phyloP scores from a whole-genome alignment of 306 rosid species.

The Medicago lupulina region DNA sequence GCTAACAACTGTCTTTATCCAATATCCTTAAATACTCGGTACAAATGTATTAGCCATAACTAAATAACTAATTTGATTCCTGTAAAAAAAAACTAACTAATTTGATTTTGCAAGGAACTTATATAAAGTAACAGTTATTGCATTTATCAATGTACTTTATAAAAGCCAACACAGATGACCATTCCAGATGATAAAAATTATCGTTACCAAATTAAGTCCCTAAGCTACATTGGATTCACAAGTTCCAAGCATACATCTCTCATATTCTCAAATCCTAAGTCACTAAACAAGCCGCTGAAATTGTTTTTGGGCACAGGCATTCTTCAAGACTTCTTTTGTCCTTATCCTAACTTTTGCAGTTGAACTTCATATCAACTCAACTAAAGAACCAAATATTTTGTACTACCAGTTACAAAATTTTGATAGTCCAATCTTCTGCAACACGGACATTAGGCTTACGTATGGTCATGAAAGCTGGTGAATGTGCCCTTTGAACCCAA shows the following conservation, averaged over 20 bases:
- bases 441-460: constrained; percentile 78
- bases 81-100: background rate
- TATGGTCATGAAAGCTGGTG: constrained; percentile 56
- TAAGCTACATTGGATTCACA: constrained; percentile 31
- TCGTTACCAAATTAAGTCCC: constrained; percentile 36
- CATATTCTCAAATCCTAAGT: constrained; percentile 31
- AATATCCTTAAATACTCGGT: background rate
- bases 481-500: constrained; percentile 57
- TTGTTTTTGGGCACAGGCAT: constrained; percentile 8
- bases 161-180: background rate
- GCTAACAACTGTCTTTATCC: background rate
- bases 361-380: constrained; percentile 39
- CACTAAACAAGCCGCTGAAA: constrained; percentile 37
- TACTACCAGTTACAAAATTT: constrained; percentile 50
- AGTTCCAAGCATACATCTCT: constrained; percentile 26
- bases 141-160: constrained; percentile 1
- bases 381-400: constrained; percentile 34
- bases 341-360: constrained; percentile 17
- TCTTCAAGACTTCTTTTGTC: constrained; percentile 32
- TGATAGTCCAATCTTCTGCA: constrained; percentile 77
- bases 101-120: constrained; percentile 21
- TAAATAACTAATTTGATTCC: background rate
- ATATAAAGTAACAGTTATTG: constrained; percentile 6
- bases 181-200: constrained; percentile 30
- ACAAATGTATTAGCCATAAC: background rate